These are phyloP conservation scores for Zychaea mexicana DNA, from an alignment of 371 early-diverging fungal species.

Conservation along the genomic window DNA sequence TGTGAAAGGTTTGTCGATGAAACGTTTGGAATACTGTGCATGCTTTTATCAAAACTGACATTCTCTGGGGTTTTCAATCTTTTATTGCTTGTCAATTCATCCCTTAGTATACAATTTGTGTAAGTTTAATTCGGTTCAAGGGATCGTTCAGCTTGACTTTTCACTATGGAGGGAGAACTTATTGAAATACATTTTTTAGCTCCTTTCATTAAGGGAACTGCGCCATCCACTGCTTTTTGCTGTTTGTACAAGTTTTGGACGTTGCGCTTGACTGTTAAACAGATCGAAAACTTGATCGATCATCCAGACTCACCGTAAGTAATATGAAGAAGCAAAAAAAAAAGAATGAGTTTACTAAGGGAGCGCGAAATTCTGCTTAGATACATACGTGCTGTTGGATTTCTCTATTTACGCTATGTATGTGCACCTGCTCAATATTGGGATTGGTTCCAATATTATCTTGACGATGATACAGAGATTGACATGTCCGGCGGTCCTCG, in stretches of 20 bases:
- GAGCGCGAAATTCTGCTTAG: constrained; percentile 33
- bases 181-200: constrained; percentile 50
- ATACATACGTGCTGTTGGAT: constrained; percentile 81
- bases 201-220: constrained; percentile 83
- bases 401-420: constrained; percentile 85
- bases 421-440: constrained; percentile 79
- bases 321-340: too few species aligned
- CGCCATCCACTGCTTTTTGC: constrained; percentile 85
- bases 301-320: constrained; percentile 81
- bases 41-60: constrained; percentile 5
- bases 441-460: constrained; percentile 82
- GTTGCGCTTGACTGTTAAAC: constrained; percentile 74
- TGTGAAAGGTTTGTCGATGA: constrained; percentile 30
- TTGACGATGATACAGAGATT: constrained; percentile 82
- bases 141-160: neutral
- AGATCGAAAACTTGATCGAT: constrained; percentile 76
- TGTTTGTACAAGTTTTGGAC: constrained; percentile 89
- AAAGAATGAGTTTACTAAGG: too few species aligned
- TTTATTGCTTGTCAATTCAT: too few species aligned
- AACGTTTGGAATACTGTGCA: neutral
- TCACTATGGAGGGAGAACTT: neutral
- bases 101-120: constrained; percentile 8
- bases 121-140: neutral
- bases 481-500: constrained; percentile 65
- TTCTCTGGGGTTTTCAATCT: too few species aligned